These are phyloP conservation scores for Xylaria sp. DNA, from an alignment of 2,329 filamentous ascomycete genomes.

Conservation along the genomic window DNA sequence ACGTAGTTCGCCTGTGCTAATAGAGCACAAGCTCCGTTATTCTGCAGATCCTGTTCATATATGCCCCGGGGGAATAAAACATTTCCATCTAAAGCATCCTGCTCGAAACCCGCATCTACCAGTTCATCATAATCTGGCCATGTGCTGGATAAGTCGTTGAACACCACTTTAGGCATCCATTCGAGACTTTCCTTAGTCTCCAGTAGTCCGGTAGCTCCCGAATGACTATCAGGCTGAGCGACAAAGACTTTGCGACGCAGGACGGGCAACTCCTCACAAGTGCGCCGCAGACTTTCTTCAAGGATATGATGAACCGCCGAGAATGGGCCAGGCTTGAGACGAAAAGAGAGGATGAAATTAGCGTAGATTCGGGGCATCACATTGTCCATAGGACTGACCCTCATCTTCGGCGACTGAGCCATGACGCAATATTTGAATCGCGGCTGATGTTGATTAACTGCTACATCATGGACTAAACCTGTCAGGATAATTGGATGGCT, in stretches of 20 bases:
- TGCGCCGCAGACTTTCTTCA: constrained; percentile 7
- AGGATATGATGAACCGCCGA: constrained; percentile 2
- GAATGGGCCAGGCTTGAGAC: constrained; percentile 6
- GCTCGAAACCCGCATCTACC: constrained; percentile 1
- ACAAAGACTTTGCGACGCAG: constrained; percentile 2
- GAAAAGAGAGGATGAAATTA: constrained; percentile 3
- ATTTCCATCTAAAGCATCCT: constrained; percentile 5
- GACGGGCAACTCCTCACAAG: constrained; percentile 7
- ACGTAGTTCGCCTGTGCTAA: constrained; percentile 8
- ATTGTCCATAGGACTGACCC: constrained; percentile 14
- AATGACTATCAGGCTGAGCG: not conserved
- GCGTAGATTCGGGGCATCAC: constrained; percentile 12
- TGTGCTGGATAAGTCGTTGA: constrained; percentile 1
- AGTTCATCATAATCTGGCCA: constrained; percentile 12
- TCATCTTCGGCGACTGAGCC: not conserved
- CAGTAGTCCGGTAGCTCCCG: not conserved
- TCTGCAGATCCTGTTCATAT: not conserved
- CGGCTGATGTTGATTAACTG: not conserved
- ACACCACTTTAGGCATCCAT: not conserved
- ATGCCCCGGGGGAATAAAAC: not conserved
- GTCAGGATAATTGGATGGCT: no score
- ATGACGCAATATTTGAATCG: not conserved
- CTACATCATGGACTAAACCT: no score
- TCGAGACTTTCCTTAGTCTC: not conserved
- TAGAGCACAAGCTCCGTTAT: not conserved